Evolutionary conservation across 2,329 filamentous ascomycete species (phyloP).

Genomic region (Aspergillus alliaceus): DNA sequence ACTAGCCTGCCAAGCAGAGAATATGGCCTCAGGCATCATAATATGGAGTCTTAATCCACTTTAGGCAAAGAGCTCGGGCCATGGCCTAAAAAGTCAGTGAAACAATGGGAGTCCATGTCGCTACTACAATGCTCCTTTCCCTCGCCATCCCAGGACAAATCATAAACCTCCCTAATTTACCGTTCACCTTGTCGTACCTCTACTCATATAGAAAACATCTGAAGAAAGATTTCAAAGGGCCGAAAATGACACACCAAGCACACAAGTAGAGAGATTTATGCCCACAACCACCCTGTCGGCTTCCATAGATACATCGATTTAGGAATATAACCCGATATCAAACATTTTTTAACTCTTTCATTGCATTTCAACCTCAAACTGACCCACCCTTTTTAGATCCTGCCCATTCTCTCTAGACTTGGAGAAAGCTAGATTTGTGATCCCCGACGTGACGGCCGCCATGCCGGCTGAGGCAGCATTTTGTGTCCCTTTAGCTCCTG

Average conservation of each 20-base stretch:
- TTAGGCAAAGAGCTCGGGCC: neutral
- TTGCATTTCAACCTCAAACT: slow-evolving; percentile 54
- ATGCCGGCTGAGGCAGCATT: slow-evolving; percentile 36
- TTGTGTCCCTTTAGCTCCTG: slow-evolving; percentile 27
- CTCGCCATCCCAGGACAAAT: neutral
- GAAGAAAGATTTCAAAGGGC: neutral
- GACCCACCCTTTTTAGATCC: slow-evolving; percentile 25
- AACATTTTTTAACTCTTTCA: slow-evolving; percentile 20
- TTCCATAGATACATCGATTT: slow-evolving; percentile 10
- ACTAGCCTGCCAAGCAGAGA: neutral
- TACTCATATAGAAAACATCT: neutral
- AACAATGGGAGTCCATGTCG: neutral
- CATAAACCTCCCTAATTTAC: neutral
- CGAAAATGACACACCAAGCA: neutral
- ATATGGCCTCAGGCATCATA: neutral
- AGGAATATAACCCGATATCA: neutral
- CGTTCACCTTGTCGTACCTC: neutral
- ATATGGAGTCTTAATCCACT: neutral
- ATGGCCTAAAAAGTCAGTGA: no score
- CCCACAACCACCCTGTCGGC: neutral
- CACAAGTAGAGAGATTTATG: neutral
- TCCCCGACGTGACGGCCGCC: slow-evolving; percentile 45
- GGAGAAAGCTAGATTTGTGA: slow-evolving; percentile 47
- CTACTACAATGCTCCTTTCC: neutral
- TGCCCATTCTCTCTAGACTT: slow-evolving; percentile 30